Evolutionary conservation across 73 alveolate species (phyloP).

Genomic region (Diophrys appendiculata): DNA sequence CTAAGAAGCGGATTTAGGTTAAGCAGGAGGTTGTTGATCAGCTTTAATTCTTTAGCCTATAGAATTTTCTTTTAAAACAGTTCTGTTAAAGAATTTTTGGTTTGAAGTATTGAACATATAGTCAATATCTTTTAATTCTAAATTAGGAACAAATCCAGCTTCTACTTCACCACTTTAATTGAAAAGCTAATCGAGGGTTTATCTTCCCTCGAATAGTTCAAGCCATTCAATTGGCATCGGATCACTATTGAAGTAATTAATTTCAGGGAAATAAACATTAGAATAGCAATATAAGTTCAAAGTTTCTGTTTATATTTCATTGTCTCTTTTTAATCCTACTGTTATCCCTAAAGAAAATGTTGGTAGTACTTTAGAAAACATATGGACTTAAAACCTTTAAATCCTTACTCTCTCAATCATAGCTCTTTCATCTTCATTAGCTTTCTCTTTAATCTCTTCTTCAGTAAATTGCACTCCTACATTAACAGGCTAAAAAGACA

Average conservation of each 20-base stretch:
- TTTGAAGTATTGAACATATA: too few relatives aligned
- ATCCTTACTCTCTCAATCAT: not conserved
- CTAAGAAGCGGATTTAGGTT: too few relatives aligned
- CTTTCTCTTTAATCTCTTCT: not conserved
- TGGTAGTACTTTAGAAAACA: not conserved
- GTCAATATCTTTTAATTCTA: not conserved
- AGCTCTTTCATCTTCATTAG: not conserved
- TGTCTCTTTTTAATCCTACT: constrained; percentile 14
- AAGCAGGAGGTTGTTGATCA: too few relatives aligned
- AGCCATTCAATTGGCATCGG: not conserved
- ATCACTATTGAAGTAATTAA: not conserved
- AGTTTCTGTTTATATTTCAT: constrained; percentile 44
- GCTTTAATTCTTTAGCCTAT: too few relatives aligned
- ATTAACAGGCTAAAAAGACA: not conserved
- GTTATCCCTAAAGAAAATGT: not conserved
- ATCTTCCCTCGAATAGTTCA: not conserved
- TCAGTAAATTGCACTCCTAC: too few relatives aligned
- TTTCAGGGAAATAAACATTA: constrained; percentile 18
- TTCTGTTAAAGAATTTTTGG: too few relatives aligned
- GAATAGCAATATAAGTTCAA: constrained; percentile 46
- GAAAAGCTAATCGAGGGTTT: not conserved
- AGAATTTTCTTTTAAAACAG: too few relatives aligned
- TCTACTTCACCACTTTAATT: not conserved
- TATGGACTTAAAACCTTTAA: not conserved
- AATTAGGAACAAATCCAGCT: not conserved